Percentiles rank a stretch among this genome's conserved stretches.
phyloP scores from a whole-genome alignment of 1,284 basidiomycete genomes.

The Ceratobasidium sp. region DNA sequence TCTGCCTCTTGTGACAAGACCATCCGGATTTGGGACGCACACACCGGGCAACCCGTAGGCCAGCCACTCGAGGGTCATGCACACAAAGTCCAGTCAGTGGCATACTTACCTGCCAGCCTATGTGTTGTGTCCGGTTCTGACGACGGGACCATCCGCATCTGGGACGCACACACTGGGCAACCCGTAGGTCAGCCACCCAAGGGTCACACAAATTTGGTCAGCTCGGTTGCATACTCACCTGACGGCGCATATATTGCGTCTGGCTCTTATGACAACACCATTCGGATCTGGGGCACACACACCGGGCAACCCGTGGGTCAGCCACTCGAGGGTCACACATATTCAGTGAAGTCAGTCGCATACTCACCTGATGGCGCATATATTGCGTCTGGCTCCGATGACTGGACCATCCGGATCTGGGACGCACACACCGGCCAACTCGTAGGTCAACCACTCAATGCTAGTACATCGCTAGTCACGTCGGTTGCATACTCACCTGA shows the following conservation, averaged over 20 bases:
- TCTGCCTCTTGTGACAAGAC: constrained; percentile 27
- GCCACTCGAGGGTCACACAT: background rate
- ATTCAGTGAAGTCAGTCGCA: background rate
- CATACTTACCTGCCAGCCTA: no score
- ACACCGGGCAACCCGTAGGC: background rate
- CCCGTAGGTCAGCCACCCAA: no score
- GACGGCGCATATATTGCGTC: constrained; percentile 10
- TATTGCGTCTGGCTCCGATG: no score
- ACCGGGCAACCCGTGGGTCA: background rate
- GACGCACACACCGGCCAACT: background rate
- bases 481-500: constrained; percentile 18
- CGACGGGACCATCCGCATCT: no score
- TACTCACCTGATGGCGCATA: background rate
- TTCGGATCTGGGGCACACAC: constrained; percentile 22
- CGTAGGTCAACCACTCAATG: background rate
- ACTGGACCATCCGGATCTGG: no score
- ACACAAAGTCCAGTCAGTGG: background rate
- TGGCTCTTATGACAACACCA: constrained; percentile 28
- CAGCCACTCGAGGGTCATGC: background rate
- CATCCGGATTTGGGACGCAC: constrained; percentile 28
- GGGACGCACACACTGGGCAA: no score
- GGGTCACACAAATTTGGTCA: no score
- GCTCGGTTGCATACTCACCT: no score
- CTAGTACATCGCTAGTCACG: background rate
- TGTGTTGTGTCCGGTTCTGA: no score